Base-by-base conservation (phyloP, 352 stramenopile species). In the Pythium guiyangense region DNA sequence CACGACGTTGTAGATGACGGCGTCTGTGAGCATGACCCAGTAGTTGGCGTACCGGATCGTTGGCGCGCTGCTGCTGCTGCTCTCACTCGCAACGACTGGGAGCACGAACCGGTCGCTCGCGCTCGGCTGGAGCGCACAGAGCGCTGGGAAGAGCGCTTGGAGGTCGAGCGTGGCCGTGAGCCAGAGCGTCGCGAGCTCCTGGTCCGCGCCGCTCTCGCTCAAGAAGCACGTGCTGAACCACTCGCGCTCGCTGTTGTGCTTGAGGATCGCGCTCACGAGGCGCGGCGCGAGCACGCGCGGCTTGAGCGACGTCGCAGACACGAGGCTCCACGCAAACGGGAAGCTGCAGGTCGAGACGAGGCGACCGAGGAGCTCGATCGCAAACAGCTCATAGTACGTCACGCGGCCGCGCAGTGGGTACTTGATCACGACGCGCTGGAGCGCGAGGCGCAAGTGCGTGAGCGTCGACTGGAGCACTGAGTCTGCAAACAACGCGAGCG, bases 1-100 rank as follows among this genome's bases (percentile, higher is more conserved):
- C 18, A 88, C 62, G 6, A 91, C 4, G 49, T 84, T 77, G 53
- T 62, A 77, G 22, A 87, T 68, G 42, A 92, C 74, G 12, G 64
- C 74, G 67, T 94, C 84, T 0, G 81, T 88, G 14, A 94, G 55
- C 57, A 77, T 69, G 6, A 86, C 31, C 84, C 84, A 93, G 46
- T 80, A 92, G 49, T 79, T 77, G 18, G 78, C 79, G 56, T 89
- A 76, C 35, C 62, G 59, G 35, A 70, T 56, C 56, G 60, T 44
- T 4, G 25, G 40, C 5, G 37, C 47, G 6, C 22, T n/a, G 37
- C 14, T 14, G 9, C 29, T 34, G 29, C 54, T 12, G 54, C 15
- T 42, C 37, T 20, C 48, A 22, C 12, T 37, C 31, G 20, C 46
- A 8, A 18, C 9, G 0, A 46, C 25, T 44, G 56, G 56, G 34